Evolutionary conservation across 1,284 basidiomycete genomes (phyloP).

Genomic region (Tausonia pullulans): DNA sequence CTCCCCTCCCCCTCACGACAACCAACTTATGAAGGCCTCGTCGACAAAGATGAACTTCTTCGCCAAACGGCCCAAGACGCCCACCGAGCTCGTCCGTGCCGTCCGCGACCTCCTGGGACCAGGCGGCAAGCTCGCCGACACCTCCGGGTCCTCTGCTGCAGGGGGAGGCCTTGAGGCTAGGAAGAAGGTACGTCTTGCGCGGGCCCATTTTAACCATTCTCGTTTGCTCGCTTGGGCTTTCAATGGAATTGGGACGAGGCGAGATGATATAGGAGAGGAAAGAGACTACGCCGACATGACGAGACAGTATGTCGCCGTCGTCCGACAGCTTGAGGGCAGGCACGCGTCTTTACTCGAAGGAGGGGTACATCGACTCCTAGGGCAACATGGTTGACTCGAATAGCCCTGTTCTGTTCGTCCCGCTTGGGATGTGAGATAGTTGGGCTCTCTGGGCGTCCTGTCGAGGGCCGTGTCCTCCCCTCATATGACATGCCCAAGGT

Average conservation of each 20-base stretch:
- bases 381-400: too few species aligned
- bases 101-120: conserved; percentile 19
- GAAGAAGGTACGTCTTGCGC: conserved; percentile 11
- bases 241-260: neutral
- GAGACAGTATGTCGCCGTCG: too few species aligned
- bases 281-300: too few species aligned
- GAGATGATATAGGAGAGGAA: too few species aligned
- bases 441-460: too few species aligned
- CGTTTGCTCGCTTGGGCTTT: neutral
- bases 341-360: too few species aligned
- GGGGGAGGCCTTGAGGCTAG: conserved; percentile 9
- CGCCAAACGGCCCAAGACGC: conserved; percentile 17
- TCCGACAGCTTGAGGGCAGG: too few species aligned
- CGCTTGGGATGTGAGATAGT: too few species aligned
- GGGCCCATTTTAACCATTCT: neutral
- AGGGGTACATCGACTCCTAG: too few species aligned
- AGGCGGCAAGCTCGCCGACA: conserved; percentile 15
- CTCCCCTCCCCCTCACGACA: neutral
- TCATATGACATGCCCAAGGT: too few species aligned
- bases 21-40: neutral
- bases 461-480: too few species aligned
- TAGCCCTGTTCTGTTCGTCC: too few species aligned
- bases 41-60: conserved; percentile 22
- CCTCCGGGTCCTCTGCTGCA: neutral
- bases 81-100: conserved; percentile 18